These are phyloP conservation scores for Hypomontagnella monticulosa DNA, from an alignment of 495 filamentous ascomycete genomes.

Conservation along the genomic window DNA sequence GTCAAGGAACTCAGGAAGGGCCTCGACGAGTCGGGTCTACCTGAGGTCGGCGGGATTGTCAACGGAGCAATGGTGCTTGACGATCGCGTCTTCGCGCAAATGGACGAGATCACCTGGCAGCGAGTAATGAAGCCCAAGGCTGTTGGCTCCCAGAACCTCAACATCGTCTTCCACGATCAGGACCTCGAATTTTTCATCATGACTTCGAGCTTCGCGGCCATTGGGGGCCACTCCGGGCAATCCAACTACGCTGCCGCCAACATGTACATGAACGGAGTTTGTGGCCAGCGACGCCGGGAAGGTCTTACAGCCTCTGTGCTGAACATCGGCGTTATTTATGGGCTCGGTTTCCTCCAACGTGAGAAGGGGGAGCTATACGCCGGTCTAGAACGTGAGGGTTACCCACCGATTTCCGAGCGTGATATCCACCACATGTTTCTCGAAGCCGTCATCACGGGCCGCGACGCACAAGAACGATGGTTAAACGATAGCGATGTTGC, in stretches of 20 bases:
- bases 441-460: conserved; percentile 61
- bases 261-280: conserved; percentile 62
- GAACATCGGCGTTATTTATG: conserved; percentile 67
- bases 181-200: conserved; percentile 61
- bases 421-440: conserved; percentile 69
- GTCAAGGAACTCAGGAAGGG: conserved; percentile 45
- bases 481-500: too few relatives aligned
- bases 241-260: conserved; percentile 67
- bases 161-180: conserved; percentile 43
- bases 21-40: conserved; percentile 37
- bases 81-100: conserved; percentile 58
- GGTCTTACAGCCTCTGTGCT: conserved; percentile 56
- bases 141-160: conserved; percentile 53
- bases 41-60: conserved; percentile 57
- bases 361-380: conserved; percentile 55
- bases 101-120: conserved; percentile 54
- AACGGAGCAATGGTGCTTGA: conserved; percentile 66
- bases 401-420: conserved; percentile 65
- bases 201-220: conserved; percentile 58
- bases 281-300: conserved; percentile 46
- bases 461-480: conserved; percentile 39
- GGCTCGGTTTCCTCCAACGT: conserved; percentile 64
- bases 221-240: conserved; percentile 59
- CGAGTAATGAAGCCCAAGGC: conserved; percentile 57
- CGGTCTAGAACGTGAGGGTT: conserved; percentile 55